A percentile compares a stretch with the other conserved stretches of the same genome.
phyloP scores from a whole-genome alignment of 2,329 filamentous ascomycete species.

The Ascochyta clinopodiicola region DNA sequence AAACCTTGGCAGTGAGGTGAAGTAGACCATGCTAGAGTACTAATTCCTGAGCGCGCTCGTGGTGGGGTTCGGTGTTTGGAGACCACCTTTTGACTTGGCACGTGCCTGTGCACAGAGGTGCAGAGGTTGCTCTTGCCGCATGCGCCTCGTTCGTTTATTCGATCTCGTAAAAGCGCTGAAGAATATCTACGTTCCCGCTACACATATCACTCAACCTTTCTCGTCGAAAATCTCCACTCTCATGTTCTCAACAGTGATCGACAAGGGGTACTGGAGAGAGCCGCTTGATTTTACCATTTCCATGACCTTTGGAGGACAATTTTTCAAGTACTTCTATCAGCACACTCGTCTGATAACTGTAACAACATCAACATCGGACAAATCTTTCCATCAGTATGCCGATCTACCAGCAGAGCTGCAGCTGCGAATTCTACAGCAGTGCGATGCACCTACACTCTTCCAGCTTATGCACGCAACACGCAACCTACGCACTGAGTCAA shows the following conservation, averaged over 20 bases:
- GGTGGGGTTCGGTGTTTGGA: too few relatives aligned
- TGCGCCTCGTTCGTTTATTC: too few relatives aligned
- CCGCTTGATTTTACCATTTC: background rate
- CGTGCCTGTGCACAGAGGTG: too few relatives aligned
- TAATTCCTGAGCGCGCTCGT: too few relatives aligned
- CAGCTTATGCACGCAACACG: slow-evolving; percentile 23
- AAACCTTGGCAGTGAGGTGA: too few relatives aligned
- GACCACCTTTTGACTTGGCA: too few relatives aligned
- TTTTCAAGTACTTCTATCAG: slow-evolving; percentile 3
- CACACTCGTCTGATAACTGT: background rate
- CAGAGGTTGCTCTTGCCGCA: too few relatives aligned
- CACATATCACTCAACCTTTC: too few relatives aligned
- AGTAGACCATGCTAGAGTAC: too few relatives aligned
- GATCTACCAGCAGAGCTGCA: slow-evolving; percentile 20
- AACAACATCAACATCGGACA: background rate
- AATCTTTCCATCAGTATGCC: background rate
- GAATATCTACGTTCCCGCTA: too few relatives aligned
- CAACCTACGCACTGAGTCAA: slow-evolving; percentile 7
- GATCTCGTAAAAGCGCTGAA: too few relatives aligned
- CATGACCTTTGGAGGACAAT: background rate
- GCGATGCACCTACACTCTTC: slow-evolving; percentile 20
- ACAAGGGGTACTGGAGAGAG: background rate
- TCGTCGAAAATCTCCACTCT: too few relatives aligned
- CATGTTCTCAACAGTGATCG: background rate
- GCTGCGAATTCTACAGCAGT: slow-evolving; percentile 14